These are phyloP conservation scores for Hemerocallis citrina DNA, from an alignment of 106 monocot genomes.

Conservation along the genomic window DNA sequence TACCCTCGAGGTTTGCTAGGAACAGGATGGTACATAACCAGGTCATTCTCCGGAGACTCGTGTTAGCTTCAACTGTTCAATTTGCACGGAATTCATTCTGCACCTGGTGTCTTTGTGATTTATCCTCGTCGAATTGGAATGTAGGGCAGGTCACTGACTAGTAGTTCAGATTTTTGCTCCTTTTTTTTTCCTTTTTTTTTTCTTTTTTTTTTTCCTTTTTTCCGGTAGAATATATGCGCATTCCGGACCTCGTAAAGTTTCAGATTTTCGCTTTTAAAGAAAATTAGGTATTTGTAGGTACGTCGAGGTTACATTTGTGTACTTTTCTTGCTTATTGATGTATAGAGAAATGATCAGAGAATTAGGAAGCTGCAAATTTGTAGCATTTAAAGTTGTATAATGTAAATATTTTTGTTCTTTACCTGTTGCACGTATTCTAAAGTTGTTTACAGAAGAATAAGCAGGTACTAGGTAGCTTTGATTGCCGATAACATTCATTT, in stretches of 20 bases:
- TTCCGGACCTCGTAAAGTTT: not conserved
- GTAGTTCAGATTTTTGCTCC: not conserved
- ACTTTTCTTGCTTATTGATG: no score
- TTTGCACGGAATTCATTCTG: constrained; percentile 2
- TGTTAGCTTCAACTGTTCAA: constrained; percentile 34
- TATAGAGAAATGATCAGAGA: not conserved
- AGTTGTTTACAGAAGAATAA: no score
- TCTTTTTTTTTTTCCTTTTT: no score
- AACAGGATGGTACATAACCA: constrained; percentile 62
- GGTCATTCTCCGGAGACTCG: constrained; percentile 59
- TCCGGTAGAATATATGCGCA: not conserved
- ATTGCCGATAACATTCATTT: no score
- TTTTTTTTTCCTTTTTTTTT: no score
- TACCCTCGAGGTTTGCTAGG: constrained; percentile 87
- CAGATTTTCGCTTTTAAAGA: no score
- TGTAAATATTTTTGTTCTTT: no score
- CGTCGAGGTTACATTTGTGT: not conserved
- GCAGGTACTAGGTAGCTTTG: no score
- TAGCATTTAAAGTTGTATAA: no score
- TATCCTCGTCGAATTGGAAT: constrained; percentile 31
- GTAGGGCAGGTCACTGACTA: not conserved
- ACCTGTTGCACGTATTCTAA: no score
- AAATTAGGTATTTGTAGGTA: not conserved
- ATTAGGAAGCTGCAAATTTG: no score
- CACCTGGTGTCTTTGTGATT: constrained; percentile 29